A percentile compares a stretch with the other conserved stretches of the same genome.
Conservation (phyloP, 2,329 filamentous ascomycete species). For the Ophioceras dolichostomum region DNA sequence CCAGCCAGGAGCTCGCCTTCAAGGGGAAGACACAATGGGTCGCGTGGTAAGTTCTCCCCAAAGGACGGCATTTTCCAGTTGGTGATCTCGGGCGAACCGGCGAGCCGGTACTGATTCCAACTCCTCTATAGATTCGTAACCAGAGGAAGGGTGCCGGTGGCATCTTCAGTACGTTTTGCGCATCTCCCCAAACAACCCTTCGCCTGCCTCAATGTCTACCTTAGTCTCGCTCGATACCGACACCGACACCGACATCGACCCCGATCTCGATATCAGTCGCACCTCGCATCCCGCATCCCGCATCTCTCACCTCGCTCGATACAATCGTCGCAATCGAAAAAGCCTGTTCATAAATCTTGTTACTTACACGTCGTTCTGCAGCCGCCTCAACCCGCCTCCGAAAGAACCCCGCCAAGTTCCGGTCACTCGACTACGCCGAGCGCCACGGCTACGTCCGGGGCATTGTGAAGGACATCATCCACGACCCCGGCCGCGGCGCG, state of each 20-base stretch:
- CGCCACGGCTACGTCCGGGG: slow-evolving; percentile 96
- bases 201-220: too few species aligned
- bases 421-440: slow-evolving; percentile 92
- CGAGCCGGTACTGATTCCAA: neutral
- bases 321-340: too few species aligned
- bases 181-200: too few species aligned
- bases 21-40: slow-evolving; percentile 33
- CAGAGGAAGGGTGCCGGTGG: slow-evolving; percentile 49
- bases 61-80: too few species aligned
- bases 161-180: slow-evolving; percentile 31
- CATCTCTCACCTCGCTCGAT: slow-evolving; percentile 25
- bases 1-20: slow-evolving; percentile 2
- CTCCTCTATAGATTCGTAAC: slow-evolving; percentile 42
- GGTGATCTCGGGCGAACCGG: too few species aligned
- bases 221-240: too few species aligned
- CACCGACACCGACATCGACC: too few species aligned
- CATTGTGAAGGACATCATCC: slow-evolving; percentile 97
- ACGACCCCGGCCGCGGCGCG: slow-evolving; percentile 96
- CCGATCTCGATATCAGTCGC: slow-evolving; percentile 1
- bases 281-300: too few species aligned
- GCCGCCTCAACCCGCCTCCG: slow-evolving; percentile 60
- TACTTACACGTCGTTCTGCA: too few species aligned
- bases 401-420: slow-evolving; percentile 88
- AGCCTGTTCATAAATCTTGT: too few species aligned
- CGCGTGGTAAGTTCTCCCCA: slow-evolving; percentile 28